A percentile compares a stretch with the other conserved stretches of the same genome.
Evolutionary conservation across 2,329 filamentous ascomycete genomes (phyloP).

Genomic region (Aspergillus hiratsukae): DNA sequence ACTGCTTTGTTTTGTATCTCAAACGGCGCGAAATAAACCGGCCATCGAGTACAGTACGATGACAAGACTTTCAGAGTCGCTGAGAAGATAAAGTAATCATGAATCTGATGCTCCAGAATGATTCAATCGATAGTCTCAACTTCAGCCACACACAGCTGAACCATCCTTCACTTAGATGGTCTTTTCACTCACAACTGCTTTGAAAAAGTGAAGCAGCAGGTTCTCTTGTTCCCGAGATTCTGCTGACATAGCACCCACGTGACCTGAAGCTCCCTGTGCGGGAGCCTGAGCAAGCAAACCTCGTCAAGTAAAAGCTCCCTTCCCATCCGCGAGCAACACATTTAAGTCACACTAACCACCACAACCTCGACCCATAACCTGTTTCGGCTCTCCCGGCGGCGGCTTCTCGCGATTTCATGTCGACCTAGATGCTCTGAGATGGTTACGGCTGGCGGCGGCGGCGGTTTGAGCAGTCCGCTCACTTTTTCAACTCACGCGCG

Average conservation of each 20-base stretch:
- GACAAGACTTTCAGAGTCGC: neutral
- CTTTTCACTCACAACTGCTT: neutral
- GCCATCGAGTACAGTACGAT: conserved; percentile 8
- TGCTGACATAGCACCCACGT: conserved; percentile 16
- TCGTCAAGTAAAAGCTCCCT: conserved; percentile 20
- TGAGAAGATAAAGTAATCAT: neutral
- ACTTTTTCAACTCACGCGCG: conserved; percentile 29
- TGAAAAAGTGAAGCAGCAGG: neutral
- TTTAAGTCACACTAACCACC: conserved; percentile 9
- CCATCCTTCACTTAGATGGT: neutral
- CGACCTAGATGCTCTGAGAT: conserved; percentile 29
- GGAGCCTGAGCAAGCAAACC: conserved; percentile 16
- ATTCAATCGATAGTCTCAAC: neutral
- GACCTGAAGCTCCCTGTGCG: conserved; percentile 4
- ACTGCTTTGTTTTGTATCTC: conserved; percentile 8
- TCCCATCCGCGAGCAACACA: conserved; percentile 14
- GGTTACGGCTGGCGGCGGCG: conserved; percentile 32
- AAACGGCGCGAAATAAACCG: conserved; percentile 5
- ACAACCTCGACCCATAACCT: conserved; percentile 9
- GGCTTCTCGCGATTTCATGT: conserved; percentile 14
- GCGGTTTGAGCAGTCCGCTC: conserved; percentile 38
- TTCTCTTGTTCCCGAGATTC: neutral
- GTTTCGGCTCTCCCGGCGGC: neutral
- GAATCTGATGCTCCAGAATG: neutral
- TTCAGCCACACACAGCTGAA: neutral